Conservation (phyloP, 352 stramenopile species). For the Phytophthora melonis region DNA sequence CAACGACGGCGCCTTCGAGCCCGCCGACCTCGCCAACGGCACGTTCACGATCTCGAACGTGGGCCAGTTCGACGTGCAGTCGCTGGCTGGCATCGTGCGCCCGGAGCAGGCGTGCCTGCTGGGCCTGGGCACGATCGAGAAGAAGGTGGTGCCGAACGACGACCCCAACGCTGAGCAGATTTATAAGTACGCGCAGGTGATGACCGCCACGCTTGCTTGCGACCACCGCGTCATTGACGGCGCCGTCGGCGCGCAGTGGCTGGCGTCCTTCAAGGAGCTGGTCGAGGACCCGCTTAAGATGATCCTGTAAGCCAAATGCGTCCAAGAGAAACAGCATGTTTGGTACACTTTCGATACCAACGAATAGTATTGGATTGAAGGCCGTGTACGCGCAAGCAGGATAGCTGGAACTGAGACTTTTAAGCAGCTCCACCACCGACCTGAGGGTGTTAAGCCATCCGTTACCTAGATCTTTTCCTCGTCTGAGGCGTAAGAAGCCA, state of each 20-base stretch:
- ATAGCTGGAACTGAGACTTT: no score
- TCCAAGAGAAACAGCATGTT: neutral
- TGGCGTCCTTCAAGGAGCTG: slow-evolving; percentile 96
- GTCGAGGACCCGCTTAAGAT: slow-evolving; percentile 98
- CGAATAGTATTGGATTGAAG: neutral
- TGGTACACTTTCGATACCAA: neutral
- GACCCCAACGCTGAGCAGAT: slow-evolving; percentile 83
- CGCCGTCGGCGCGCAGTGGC: slow-evolving; percentile 96
- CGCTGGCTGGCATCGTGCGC: slow-evolving; percentile 94
- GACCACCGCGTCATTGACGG: slow-evolving; percentile 98
- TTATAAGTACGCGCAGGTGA: slow-evolving; percentile 92
- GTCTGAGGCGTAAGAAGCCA: neutral
- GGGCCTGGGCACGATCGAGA: slow-evolving; percentile 95
- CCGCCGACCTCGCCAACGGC: slow-evolving; percentile 78
- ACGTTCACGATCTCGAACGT: slow-evolving; percentile 98
- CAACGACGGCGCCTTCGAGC: slow-evolving; percentile 46
- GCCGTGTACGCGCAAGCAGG: neutral
- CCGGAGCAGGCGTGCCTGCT: slow-evolving; percentile 94
- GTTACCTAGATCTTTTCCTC: neutral
- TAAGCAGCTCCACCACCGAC: neutral
- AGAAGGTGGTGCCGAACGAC: slow-evolving; percentile 94
- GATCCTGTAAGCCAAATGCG: slow-evolving; percentile 88
- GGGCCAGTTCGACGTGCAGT: slow-evolving; percentile 97
- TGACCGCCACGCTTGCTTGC: slow-evolving; percentile 97
- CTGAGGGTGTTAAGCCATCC: neutral